phyloP scores from a whole-genome alignment of 768 basidiomycete genomes.

The Kwoniella bestiolae region DNA sequence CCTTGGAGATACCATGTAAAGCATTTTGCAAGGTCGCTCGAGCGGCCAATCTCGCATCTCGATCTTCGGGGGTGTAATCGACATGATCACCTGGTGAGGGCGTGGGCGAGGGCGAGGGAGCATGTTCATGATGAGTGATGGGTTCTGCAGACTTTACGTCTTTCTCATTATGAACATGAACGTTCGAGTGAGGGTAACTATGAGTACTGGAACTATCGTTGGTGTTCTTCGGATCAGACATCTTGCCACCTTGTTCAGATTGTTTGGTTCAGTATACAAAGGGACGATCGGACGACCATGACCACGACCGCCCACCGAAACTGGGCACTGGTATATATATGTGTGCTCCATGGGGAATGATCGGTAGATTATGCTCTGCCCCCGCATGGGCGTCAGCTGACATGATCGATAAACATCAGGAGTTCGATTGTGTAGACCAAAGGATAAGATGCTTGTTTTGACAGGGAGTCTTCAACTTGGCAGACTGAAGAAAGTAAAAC shows the following conservation, averaged over 20 bases:
- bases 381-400: background rate
- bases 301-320: background rate
- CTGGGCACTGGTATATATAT: background rate
- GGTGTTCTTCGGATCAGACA: background rate
- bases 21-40: constrained; percentile 20
- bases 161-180: background rate
- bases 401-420: background rate
- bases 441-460: no score
- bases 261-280: background rate
- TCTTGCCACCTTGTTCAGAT: background rate
- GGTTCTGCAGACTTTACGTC: background rate
- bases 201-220: background rate
- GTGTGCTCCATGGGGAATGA: constrained; percentile 1
- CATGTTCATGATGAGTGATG: constrained; percentile 9
- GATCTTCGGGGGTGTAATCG: constrained; percentile 8
- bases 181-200: background rate
- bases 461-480: no score
- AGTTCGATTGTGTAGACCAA: background rate
- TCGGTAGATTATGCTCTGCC: background rate
- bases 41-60: constrained; percentile 8
- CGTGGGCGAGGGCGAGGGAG: background rate
- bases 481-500: background rate
- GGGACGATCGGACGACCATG: background rate
- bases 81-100: background rate
- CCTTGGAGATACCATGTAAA: constrained; percentile 23